Conservation (phyloP, 2,329 filamentous ascomycete species). For the Cordyceps cicadae region DNA sequence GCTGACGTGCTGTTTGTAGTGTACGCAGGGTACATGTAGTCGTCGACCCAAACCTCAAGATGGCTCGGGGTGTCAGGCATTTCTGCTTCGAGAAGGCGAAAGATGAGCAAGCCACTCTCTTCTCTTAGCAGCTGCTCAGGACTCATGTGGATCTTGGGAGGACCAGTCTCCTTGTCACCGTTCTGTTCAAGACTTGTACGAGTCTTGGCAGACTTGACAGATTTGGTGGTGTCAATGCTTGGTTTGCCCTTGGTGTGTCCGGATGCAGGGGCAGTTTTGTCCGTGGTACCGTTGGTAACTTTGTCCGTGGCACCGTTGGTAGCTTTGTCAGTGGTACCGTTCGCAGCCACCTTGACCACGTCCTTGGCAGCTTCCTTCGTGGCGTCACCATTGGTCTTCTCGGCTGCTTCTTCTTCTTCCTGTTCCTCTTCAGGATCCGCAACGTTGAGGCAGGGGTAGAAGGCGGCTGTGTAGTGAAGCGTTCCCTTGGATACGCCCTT, state of each 20-base stretch:
- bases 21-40: slow-evolving; percentile 88
- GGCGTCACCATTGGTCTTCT: slow-evolving; percentile 1
- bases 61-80: slow-evolving; percentile 68
- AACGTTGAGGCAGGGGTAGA: slow-evolving; percentile 83
- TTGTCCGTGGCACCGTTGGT: slow-evolving; percentile 18
- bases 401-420: slow-evolving; percentile 34
- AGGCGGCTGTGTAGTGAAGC: slow-evolving; percentile 74
- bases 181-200: slow-evolving; percentile 29
- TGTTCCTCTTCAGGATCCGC: slow-evolving; percentile 85
- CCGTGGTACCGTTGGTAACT: slow-evolving; percentile 18
- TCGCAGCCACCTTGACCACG: neutral
- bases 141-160: slow-evolving; percentile 69
- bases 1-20: slow-evolving; percentile 66
- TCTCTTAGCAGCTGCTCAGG: slow-evolving; percentile 76
- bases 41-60: slow-evolving; percentile 86
- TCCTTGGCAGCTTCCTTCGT: slow-evolving; percentile 25
- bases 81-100: slow-evolving; percentile 86
- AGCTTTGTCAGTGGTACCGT: neutral
- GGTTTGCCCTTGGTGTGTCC: slow-evolving; percentile 37
- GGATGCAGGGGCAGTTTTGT: slow-evolving; percentile 17
- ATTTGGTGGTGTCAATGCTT: slow-evolving; percentile 20
- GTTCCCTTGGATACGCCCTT: slow-evolving; percentile 69
- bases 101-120: slow-evolving; percentile 87
- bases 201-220: slow-evolving; percentile 14
- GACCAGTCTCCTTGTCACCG: slow-evolving; percentile 36